Base-by-base conservation (phyloP, 805 yeast species). In the Metschnikowia colocasiae region DNA sequence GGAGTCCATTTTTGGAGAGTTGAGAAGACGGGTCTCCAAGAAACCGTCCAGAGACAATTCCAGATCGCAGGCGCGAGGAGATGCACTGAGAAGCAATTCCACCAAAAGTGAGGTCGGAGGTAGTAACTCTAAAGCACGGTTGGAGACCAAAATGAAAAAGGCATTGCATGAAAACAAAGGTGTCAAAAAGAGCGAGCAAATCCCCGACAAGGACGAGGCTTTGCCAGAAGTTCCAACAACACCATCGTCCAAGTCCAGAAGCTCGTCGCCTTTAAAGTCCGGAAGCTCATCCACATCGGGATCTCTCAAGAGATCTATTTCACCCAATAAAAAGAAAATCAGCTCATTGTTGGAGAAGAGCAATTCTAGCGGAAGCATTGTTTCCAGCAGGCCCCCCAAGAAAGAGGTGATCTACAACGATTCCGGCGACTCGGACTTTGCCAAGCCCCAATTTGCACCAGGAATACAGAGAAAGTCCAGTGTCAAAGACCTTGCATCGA, bases 1-100 rank as follows among this genome's bases (percentile, higher is more conserved):
- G 52, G 82, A 79, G 23, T 67, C 71, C 18, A 78, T 87, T n/a
- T 87, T 87, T 58, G 74, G 76, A 29, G 87, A 81, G 53, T 75
- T 87, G 54, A 63, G 75, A 55, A 63, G 75, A 48, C 54, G 68
- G 29, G 70, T 65, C 46, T 60, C 71, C 10, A 43, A 53, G 27
- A 55, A 60, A 35, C 52, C 51, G 6, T 48, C 43, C 40, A 41
- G 55, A 10, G 37, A 33, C 26, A 45, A 45, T 22, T 51, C 57
- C 40, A 40, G 23, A 45, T 46, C 34, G 15, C 23, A 15, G 7
- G 18, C 18, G 29, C 15, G 16, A 13, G 40, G 27, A 15, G 37
- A 15, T 27, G 36, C 22, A 15, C 46, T 31, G 47, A 43, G 48
- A 43, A 23, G 33, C 34, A 49, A 46, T 15, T 18, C 35, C 18